Evolutionary conservation across 768 basidiomycete species (phyloP).

Genomic region (Hypholoma fasciculare): DNA sequence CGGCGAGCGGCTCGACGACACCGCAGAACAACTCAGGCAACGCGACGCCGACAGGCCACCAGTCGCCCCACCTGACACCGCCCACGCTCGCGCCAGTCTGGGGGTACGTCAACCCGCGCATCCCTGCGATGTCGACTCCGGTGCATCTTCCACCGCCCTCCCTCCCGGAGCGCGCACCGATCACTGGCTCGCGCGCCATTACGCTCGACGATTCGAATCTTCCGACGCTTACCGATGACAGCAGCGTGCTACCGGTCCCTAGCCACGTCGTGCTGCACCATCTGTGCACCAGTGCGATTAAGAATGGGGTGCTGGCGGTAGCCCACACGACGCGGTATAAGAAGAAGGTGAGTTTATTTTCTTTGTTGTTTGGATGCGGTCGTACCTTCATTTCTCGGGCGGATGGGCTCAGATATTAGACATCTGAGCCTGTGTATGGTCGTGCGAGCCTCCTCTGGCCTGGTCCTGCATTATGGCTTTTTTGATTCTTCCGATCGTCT

Average conservation of each 20-base stretch:
- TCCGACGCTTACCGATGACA: conserved; percentile 76
- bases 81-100: conserved; percentile 13
- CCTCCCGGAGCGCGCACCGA: conserved; percentile 10
- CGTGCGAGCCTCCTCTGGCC: no score
- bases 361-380: not conserved
- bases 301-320: conserved; percentile 90
- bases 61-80: conserved; percentile 17
- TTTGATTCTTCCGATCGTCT: no score
- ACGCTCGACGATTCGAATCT: conserved; percentile 35
- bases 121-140: not conserved
- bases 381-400: no score
- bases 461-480: no score
- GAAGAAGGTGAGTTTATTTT: conserved; percentile 71
- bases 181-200: conserved; percentile 29
- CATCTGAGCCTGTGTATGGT: no score
- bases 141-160: not conserved
- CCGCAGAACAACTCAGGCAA: conserved; percentile 19
- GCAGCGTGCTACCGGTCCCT: conserved; percentile 88
- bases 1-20: conserved; percentile 10
- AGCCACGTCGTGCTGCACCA: conserved; percentile 94
- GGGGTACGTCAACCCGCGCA: conserved; percentile 1
- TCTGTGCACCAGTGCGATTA: conserved; percentile 92
- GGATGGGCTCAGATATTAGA: no score
- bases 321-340: conserved; percentile 90
- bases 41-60: conserved; percentile 16